phyloP scores from a whole-genome alignment of 331 rosid genomes.

The Ulmus americana region DNA sequence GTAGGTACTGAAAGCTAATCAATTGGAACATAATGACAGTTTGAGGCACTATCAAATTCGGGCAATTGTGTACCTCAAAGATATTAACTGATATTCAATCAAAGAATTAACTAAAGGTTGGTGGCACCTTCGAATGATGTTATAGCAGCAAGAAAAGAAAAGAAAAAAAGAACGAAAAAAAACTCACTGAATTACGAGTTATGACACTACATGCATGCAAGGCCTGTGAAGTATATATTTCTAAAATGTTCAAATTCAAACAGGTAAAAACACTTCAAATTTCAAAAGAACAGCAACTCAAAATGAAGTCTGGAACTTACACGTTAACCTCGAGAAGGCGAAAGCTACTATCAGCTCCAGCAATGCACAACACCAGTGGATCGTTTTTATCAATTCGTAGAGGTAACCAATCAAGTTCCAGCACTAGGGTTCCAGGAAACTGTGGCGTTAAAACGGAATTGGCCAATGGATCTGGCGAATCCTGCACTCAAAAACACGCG shows the following conservation, averaged over 20 bases:
- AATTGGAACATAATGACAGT: not conserved
- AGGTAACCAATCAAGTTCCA: slow-evolving; percentile 99
- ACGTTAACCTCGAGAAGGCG: slow-evolving; percentile 69
- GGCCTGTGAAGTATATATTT: not conserved
- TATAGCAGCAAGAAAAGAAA: not conserved
- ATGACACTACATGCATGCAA: not conserved
- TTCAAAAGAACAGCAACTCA: not conserved
- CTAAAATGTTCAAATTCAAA: slow-evolving; percentile 18
- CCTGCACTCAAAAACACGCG: slow-evolving; percentile 42
- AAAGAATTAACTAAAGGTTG: not conserved
- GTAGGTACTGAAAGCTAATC: not conserved
- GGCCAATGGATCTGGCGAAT: slow-evolving; percentile 86
- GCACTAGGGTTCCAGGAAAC: slow-evolving; percentile 89
- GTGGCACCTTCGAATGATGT: not conserved
- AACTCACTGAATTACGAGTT: not conserved
- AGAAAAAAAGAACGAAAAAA: not conserved
- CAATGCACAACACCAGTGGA: slow-evolving; percentile 86
- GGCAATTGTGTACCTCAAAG: not conserved
- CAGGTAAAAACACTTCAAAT: not conserved
- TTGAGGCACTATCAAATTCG: not conserved
- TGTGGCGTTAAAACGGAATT: slow-evolving; percentile 92
- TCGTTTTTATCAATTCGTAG: slow-evolving; percentile 66
- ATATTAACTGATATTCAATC: slow-evolving; percentile 2
- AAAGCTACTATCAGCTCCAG: slow-evolving; percentile 98
- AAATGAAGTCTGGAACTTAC: slow-evolving; percentile 44